Base-by-base conservation (phyloP, 495 filamentous ascomycete genomes). In the Cetradonia linearis region DNA sequence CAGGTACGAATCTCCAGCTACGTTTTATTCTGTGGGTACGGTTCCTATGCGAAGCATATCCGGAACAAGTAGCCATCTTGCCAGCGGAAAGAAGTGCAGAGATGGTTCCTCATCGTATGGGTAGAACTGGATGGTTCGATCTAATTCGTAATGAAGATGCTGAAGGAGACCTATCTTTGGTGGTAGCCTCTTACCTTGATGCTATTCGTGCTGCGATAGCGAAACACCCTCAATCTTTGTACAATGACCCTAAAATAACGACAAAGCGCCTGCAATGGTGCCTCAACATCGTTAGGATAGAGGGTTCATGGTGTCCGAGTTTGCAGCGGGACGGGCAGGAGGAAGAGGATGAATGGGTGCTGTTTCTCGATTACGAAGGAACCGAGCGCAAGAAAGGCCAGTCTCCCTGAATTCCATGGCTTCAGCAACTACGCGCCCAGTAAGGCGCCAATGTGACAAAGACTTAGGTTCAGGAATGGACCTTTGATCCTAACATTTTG, bases 271-370 rank as follows among this genome's bases (percentile, higher is more conserved):
- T 66, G 33, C 42, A 48, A 28, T 68, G 62, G 64, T 64, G 62
- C 50, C 58, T 66, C 28, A 56, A 58, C 13, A 38, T 66, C 33
- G 53, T 66, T 6, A 64, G 55, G 11, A 20, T 50, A 23, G 66
- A 68, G 55, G 58, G 65, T 20, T 46, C 66, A 11, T 64, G 68
- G 62, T 64, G 46, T 44, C 66, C 63, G 4, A 50, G 50, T 36
- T 16, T 74, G 50, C 53, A 69, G n/a, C 65, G 63, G n/a, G 63
- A 57, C 54, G 61, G 48, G 14, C 66, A 60, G 8, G 69, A 70
- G 44, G 69, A 66, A 48, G 52, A 55, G 25, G 70, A 58, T 64
- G 69, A 70, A 30, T 63, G 61, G 49, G 54, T 68, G 30, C 31
- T 67, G 7, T 65, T 63, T 38, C 57, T 67, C 13, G 65, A 67